A percentile compares a stretch with the other conserved stretches of the same genome.
These are phyloP conservation scores for Primulina tabacum DNA, from an alignment of 257 asterid genomes.

Conservation along the genomic window DNA sequence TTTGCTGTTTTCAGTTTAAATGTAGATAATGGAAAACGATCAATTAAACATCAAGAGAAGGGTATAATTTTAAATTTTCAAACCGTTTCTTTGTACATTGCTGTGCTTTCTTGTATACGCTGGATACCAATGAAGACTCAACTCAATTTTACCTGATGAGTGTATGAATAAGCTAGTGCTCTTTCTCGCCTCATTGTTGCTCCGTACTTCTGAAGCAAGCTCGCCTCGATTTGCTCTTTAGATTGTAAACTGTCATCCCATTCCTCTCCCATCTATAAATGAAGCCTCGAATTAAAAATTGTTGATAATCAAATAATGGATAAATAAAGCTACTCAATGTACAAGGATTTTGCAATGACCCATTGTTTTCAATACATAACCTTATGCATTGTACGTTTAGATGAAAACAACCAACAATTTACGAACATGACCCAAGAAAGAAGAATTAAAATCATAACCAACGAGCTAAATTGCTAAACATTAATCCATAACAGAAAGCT, in stretches of 20 bases:
- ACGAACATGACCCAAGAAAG: not conserved
- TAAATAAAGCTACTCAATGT: not conserved
- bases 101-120: not conserved
- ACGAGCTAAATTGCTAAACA: not conserved
- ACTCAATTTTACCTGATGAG: conserved; percentile 72
- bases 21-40: conserved; percentile 7
- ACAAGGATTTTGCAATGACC: not conserved
- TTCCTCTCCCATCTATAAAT: conserved; percentile 77
- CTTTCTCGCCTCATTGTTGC: conserved; percentile 92
- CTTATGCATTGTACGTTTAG: not conserved
- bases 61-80: not conserved
- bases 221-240: conserved; percentile 75
- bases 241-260: conserved; percentile 89
- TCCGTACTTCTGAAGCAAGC: conserved; percentile 71
- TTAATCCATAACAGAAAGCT: not conserved
- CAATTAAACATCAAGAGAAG: not conserved
- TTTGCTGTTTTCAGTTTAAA: conserved; percentile 54
- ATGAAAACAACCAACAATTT: conserved; percentile 1
- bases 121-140: not conserved
- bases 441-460: not conserved
- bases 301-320: conserved; percentile 1
- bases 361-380: conserved; percentile 1
- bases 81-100: not conserved
- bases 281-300: conserved; percentile 18
- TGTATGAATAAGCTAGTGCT: conserved; percentile 87